Base-by-base conservation (phyloP, 345 rosid genomes). In the Geranium rotundifolium region DNA sequence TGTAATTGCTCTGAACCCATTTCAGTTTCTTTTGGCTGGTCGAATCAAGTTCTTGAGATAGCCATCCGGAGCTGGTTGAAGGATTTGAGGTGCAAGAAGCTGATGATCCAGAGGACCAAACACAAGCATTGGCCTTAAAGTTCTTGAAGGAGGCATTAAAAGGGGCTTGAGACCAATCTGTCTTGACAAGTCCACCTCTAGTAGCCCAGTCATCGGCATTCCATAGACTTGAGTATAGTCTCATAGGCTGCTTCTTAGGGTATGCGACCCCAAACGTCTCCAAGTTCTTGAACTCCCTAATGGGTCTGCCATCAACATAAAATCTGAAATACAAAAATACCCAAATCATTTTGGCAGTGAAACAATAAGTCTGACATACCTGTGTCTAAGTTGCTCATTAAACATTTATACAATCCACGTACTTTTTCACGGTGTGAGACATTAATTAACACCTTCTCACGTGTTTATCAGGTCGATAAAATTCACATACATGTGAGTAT, bases 141-240 rank as follows among this genome's bases (percentile, higher is more conserved):
- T 59, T 59, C n/a, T 30, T 4, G 41, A 19, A 59, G 39, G 62
- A 59, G 1, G 62, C 41, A 27, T 6, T 27, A 41, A 59, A 59
- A 10, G 62, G 62, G 12, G 62, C 62, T 10, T 59, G 5, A 14
- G 41, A 19, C 62, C 62, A 59, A 29, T 59, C 62, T 2, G 62
- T 59, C 39, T 59, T 59, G 31, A 59, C 62, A 3, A 59, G 62
- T 6, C 62, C 62, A 6, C 62, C 62, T 29, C 62, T 27, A 3
- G 62, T 59, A 0, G 62, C 62, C 62, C 62, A n/a, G n/a, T n/a
- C n/a, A n/a, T n/a, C n/a, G n/a, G n/a, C n/a, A n/a, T n/a, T n/a
- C n/a, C n/a, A n/a, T 29, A 59, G 17, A 17, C 41, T 59, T 7
- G 62, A 20, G 18, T 59, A 59, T 2, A 59, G 6, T 15, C 62